Evolutionary conservation across 306 rosid species (phyloP).

Genomic region (Ziziphus jujuba): DNA sequence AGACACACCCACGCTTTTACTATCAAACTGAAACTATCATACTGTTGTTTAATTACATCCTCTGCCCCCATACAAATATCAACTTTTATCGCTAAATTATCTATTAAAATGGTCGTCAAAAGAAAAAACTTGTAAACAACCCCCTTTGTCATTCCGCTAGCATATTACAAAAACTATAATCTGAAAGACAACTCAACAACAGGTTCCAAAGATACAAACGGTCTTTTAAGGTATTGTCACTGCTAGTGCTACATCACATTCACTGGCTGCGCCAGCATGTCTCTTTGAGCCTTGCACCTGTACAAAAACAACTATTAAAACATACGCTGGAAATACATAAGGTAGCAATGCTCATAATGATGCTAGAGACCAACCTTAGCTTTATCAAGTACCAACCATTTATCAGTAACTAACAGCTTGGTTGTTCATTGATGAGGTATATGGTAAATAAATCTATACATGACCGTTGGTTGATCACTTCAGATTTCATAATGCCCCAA

Average conservation of each 20-base stretch:
- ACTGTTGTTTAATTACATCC: conserved; percentile 29
- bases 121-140: neutral
- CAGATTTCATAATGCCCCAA: too few species aligned
- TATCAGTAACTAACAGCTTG: neutral
- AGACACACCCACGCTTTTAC: conserved; percentile 26
- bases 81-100: conserved; percentile 9
- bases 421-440: neutral
- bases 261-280: conserved; percentile 52
- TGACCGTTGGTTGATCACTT: too few species aligned
- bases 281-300: conserved; percentile 87
- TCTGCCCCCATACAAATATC: conserved; percentile 2
- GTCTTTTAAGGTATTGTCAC: conserved; percentile 10
- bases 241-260: conserved; percentile 49
- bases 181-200: conserved; percentile 29
- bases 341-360: neutral
- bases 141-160: conserved; percentile 16
- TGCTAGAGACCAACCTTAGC: neutral
- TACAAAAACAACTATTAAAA: conserved; percentile 22
- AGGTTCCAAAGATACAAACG: conserved; percentile 24
- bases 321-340: neutral
- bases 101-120: too few species aligned
- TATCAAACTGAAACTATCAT: conserved; percentile 16
- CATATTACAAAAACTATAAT: conserved; percentile 32
- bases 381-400: neutral
- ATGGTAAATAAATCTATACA: neutral